Base-by-base conservation (phyloP, 768 basidiomycete species). In the Pleurotus sapidus region DNA sequence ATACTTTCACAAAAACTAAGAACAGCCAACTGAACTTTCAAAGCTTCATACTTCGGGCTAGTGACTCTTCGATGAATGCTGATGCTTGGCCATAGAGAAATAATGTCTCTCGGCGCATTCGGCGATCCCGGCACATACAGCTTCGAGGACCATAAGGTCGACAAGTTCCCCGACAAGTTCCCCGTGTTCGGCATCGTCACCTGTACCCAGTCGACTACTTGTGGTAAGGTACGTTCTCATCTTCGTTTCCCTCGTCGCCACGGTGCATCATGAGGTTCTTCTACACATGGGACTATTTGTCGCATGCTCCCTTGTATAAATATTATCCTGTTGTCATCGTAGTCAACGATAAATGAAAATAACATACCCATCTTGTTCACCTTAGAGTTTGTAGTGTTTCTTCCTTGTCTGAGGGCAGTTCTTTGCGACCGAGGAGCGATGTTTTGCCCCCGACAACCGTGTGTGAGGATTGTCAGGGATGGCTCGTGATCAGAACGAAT, bases 11-110 rank as follows among this genome's bases (percentile, higher is more conserved):
- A 49, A 59, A 59, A 25, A 59, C 59, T 59, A 59, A 59, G 59
- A 59, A 59, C 59, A 59, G 59, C 59, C 59, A 59, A 50, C 59
- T 59, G 59, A 59, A 34, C 24, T 37, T 48, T 56, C 23, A 4
- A 59, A 34, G n/a, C 46, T 48, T 56, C 34, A 7, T 34, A 34
- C 45, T 47, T 37, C 30, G 30, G 30, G 9, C 30, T 34, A 34
- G 30, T 34, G 30, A 34, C 4, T 34, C 30, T 34, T 34, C 3
- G 9, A 34, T 34, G 9, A 34, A 34, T 11, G 30, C 30, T 34
- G 9, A 34, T 34, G 30, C 30, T 34, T 34, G 30, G 8, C 8
- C 30, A 0, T 11, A 34, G 30, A 34, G 9, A 34, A 34, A 34
- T 4, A 34, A 3, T 3, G 20, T 5, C 30, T 34, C 8, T 0